A percentile compares a stretch with the other conserved stretches of the same genome.
Conservation (phyloP, 2,329 filamentous ascomycete species). For the Pseudonectria foliicola region DNA sequence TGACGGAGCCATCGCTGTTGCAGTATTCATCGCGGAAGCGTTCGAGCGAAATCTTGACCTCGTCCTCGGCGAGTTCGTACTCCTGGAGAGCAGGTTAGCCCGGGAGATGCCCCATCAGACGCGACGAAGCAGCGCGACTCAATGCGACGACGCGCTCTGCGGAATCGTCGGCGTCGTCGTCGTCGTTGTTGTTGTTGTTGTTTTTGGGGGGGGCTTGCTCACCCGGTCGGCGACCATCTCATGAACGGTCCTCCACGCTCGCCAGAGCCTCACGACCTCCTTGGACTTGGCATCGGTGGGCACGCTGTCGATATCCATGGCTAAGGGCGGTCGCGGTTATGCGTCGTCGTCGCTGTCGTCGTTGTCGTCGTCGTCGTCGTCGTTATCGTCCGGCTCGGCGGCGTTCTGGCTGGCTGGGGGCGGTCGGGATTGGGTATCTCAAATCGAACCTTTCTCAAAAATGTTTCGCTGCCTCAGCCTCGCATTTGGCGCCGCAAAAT, state of each 20-base stretch:
- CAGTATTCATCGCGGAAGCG: conserved; percentile 69
- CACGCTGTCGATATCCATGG: conserved; percentile 34
- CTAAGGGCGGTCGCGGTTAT: conserved; percentile 4
- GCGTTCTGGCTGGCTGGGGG: conserved; percentile 1
- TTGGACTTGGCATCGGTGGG: conserved; percentile 45
- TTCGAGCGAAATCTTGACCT: conserved; percentile 80
- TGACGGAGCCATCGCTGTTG: conserved; percentile 63
- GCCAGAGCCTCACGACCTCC: conserved; percentile 69
- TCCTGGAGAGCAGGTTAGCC: conserved; percentile 50
- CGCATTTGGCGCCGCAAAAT: conserved; percentile 17
- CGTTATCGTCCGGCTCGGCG: too few relatives aligned
- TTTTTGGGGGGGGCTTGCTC: too few relatives aligned
- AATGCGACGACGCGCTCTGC: conserved; percentile 2
- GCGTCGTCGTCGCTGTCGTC: conserved; percentile 3
- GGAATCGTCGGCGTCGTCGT: too few relatives aligned
- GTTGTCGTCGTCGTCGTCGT: conserved; percentile 1
- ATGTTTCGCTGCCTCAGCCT: conserved; percentile 21
- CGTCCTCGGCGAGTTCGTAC: conserved; percentile 84
- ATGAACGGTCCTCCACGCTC: conserved; percentile 85
- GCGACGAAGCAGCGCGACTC: neutral
- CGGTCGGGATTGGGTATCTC: conserved; percentile 4
- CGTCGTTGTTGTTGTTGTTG: too few relatives aligned
- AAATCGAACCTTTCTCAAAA: conserved; percentile 20
- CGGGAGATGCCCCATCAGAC: neutral
- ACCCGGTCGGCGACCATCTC: conserved; percentile 93